phyloP scores from a whole-genome alignment of 441 rosid genomes.

The Arabidopsis lyrata region DNA sequence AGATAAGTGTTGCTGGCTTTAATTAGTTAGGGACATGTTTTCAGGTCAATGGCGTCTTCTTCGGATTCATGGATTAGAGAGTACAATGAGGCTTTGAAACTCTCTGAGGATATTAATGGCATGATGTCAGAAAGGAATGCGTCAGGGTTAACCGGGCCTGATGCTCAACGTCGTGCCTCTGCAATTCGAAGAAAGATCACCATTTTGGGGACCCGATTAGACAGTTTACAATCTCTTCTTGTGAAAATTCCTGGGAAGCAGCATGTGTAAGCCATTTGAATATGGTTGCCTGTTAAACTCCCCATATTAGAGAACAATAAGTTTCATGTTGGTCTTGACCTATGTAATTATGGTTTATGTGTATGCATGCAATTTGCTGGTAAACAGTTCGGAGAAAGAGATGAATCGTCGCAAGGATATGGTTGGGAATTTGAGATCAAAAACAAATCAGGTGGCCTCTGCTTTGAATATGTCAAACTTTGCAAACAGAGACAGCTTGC shows the following conservation, averaged over 20 bases:
- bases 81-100: conserved; percentile 74
- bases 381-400: conserved; percentile 86
- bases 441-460: conserved; percentile 86
- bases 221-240: conserved; percentile 78
- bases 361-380: conserved; percentile 16
- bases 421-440: conserved; percentile 76
- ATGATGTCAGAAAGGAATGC: conserved; percentile 82
- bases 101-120: conserved; percentile 82
- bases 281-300: neutral
- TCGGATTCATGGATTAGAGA: conserved; percentile 91
- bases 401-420: conserved; percentile 93
- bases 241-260: conserved; percentile 81
- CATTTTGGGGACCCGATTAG: conserved; percentile 83
- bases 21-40: conserved; percentile 18
- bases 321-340: conserved; percentile 12
- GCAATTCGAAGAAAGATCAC: conserved; percentile 90
- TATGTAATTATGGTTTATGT: neutral
- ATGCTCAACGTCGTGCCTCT: conserved; percentile 85
- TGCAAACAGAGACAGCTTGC: conserved; percentile 86
- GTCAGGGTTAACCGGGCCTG: conserved; percentile 70
- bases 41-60: conserved; percentile 72
- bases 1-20: neutral
- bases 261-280: conserved; percentile 60
- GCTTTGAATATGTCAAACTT: conserved; percentile 87
- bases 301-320: neutral